Evolutionary conservation across 2,329 filamentous ascomycete species (phyloP).

Genomic region (Colletotrichum scovillei): DNA sequence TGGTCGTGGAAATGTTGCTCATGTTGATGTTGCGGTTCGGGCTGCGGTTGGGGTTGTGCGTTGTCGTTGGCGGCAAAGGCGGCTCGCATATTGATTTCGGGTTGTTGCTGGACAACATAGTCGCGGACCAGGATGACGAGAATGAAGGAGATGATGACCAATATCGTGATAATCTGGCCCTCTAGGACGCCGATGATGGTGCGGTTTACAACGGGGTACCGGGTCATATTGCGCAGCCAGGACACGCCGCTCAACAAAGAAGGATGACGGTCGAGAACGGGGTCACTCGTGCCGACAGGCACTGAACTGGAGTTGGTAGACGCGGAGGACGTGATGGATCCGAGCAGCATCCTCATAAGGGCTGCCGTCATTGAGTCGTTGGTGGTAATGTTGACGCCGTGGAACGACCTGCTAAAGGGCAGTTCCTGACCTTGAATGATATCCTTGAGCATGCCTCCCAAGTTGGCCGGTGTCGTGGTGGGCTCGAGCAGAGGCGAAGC

Average conservation of each 20-base stretch:
- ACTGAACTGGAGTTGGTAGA: constrained; percentile 17
- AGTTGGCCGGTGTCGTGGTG: constrained; percentile 40
- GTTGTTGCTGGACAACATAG: constrained; percentile 98
- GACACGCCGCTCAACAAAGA: constrained; percentile 68
- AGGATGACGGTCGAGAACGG: constrained; percentile 40
- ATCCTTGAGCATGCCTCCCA: constrained; percentile 50
- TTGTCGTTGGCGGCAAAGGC: constrained; percentile 54
- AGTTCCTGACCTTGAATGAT: constrained; percentile 42
- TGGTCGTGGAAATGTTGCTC: constrained; percentile 9
- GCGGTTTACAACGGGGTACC: constrained; percentile 79
- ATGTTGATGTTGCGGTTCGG: constrained; percentile 6
- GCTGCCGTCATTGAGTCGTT: constrained; percentile 47
- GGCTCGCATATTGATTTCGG: constrained; percentile 85
- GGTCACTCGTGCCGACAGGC: constrained; percentile 26
- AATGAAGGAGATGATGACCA: constrained; percentile 94
- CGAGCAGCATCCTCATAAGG: constrained; percentile 44
- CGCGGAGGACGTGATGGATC: constrained; percentile 39
- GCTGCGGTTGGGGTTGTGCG: constrained; percentile 10
- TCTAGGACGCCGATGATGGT: constrained; percentile 86
- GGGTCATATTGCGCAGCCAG: constrained; percentile 72
- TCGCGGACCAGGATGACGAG: constrained; percentile 96
- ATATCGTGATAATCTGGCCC: constrained; percentile 91
- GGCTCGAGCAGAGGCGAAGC: constrained; percentile 48
- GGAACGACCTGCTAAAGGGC: constrained; percentile 41
- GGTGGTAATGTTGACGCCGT: constrained; percentile 46